These are phyloP conservation scores for Acanthamoeba divionensis DNA, from an alignment of 208 protist genomes.

Conservation along the genomic window DNA sequence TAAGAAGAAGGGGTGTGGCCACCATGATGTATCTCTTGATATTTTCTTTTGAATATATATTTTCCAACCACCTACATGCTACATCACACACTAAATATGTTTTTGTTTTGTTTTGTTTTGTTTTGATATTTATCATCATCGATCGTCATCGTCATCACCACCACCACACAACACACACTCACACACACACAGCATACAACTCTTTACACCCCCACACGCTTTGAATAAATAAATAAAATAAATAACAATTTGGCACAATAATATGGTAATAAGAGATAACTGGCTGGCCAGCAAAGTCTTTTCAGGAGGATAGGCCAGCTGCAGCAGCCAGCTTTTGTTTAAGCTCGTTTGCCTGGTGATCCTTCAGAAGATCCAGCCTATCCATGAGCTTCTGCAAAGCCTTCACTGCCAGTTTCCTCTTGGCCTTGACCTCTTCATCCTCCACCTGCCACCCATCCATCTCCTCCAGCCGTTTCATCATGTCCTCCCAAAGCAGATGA, in stretches of 20 bases:
- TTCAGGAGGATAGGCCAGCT: background rate
- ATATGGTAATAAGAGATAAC: background rate
- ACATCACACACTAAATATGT: too few species aligned
- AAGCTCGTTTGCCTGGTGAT: too few species aligned
- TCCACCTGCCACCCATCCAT: background rate
- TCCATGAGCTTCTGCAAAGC: background rate
- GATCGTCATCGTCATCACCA: too few species aligned
- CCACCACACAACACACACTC: too few species aligned
- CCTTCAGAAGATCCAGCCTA: background rate
- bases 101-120: too few species aligned
- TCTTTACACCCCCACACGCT: background rate
- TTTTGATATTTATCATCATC: too few species aligned
- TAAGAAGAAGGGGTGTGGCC: background rate
- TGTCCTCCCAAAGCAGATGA: background rate
- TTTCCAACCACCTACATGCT: too few species aligned
- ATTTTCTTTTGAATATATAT: background rate
- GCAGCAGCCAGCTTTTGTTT: too few species aligned
- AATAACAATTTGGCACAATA: background rate
- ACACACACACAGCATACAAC: background rate
- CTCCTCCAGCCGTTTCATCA: background rate
- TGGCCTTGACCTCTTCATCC: background rate
- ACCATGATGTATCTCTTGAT: background rate
- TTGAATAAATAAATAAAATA: background rate
- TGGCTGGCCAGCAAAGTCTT: background rate
- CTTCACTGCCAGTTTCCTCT: background rate